Conservation (phyloP, 1,284 basidiomycete genomes). For the Heterobasidion parviporum region DNA sequence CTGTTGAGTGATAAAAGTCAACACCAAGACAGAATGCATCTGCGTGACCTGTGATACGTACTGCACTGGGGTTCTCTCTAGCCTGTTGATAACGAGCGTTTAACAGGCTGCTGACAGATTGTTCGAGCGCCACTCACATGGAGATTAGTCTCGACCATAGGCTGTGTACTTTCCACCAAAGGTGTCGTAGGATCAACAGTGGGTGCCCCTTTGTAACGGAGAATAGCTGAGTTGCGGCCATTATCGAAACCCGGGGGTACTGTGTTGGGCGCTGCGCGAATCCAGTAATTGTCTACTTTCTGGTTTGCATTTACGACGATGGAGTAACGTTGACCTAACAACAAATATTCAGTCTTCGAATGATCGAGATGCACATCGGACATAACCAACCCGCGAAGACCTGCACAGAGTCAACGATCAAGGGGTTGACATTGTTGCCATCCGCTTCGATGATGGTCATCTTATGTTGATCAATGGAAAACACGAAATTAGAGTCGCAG, state of each 20-base stretch:
- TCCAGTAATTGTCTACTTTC: conserved; percentile 31
- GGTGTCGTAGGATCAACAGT: conserved; percentile 33
- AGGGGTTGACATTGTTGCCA: conserved; percentile 30
- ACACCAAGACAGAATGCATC: not conserved
- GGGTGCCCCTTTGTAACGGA: conserved; percentile 43
- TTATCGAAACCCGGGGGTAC: conserved; percentile 14
- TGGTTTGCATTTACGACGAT: conserved; percentile 26
- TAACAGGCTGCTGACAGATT: conserved; percentile 1
- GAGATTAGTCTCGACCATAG: conserved; percentile 21
- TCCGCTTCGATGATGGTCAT: conserved; percentile 45
- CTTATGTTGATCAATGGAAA: conserved; percentile 32
- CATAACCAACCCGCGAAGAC: conserved; percentile 22
- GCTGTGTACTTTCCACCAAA: conserved; percentile 11
- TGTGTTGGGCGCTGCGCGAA: conserved; percentile 11
- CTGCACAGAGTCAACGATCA: conserved; percentile 29
- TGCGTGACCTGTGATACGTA: not conserved
- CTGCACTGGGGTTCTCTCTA: not conserved
- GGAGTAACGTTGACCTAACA: conserved; percentile 30
- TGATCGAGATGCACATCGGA: not conserved
- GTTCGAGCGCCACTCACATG: conserved; percentile 7
- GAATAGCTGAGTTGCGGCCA: conserved; percentile 41
- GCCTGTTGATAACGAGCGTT: not conserved
- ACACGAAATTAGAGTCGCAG: conserved; percentile 27
- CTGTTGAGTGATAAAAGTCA: conserved; percentile 5
- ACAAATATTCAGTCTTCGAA: not conserved